phyloP scores from a whole-genome alignment of 2,329 filamentous ascomycete genomes.

The Chaetomiaceae sp. region DNA sequence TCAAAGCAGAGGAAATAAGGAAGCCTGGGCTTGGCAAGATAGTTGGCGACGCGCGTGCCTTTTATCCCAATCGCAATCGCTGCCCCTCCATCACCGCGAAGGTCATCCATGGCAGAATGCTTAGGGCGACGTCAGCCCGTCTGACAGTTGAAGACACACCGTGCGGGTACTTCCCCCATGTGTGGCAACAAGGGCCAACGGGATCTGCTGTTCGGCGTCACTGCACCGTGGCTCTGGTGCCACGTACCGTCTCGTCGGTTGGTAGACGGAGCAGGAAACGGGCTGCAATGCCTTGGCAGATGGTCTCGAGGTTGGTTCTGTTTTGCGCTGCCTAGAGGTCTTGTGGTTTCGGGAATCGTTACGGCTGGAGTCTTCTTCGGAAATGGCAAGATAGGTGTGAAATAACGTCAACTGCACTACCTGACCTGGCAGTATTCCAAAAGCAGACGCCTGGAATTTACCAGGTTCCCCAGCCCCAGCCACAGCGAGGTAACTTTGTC shows the following conservation, averaged over 20 bases:
- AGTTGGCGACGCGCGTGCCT: neutral
- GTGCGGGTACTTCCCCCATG: no score
- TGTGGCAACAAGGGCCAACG: constrained; percentile 19
- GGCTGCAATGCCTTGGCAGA: neutral
- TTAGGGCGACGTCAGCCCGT: constrained; percentile 18
- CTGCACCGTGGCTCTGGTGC: constrained; percentile 15
- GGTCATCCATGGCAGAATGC: neutral
- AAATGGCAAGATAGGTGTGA: no score
- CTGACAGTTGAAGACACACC: neutral
- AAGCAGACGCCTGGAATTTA: neutral
- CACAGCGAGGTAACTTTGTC: constrained; percentile 22
- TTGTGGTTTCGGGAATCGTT: no score
- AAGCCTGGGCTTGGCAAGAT: constrained; percentile 26
- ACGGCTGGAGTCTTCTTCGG: no score
- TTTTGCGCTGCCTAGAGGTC: constrained; percentile 8
- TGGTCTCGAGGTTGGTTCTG: neutral
- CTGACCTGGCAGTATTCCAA: no score
- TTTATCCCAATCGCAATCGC: neutral
- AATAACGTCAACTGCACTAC: no score
- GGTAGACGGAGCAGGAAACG: neutral
- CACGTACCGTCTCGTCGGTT: constrained; percentile 15
- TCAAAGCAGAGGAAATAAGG: constrained; percentile 3
- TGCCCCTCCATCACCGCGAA: neutral
- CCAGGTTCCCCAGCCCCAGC: constrained; percentile 16
- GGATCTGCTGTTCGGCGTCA: constrained; percentile 1